Evolutionary conservation across 176 grass and related monocot genomes (phyloP).

Genomic region (Puccinellia tenuiflora): DNA sequence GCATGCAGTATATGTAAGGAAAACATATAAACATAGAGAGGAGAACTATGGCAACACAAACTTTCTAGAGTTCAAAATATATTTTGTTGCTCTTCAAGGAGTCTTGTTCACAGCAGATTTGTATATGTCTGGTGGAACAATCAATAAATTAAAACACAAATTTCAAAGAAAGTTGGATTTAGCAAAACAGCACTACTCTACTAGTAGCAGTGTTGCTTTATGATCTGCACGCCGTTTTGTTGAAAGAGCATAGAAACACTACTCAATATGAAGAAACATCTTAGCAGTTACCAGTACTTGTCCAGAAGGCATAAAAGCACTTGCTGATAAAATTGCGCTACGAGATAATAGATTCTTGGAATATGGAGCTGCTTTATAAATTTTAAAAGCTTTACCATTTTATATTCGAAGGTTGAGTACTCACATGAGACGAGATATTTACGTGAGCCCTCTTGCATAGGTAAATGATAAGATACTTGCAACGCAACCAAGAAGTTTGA

Average conservation of each 20-base stretch:
- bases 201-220: not conserved
- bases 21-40: not conserved
- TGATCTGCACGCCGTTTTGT: not conserved
- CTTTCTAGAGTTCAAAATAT: not conserved
- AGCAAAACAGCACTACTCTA: not conserved
- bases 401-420: not conserved
- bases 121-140: not conserved
- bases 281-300: not conserved
- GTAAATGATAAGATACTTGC: not conserved
- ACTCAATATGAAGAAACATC: not conserved
- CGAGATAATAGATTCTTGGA: too few relatives aligned
- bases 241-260: conserved; percentile 2
- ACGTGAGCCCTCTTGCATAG: not conserved
- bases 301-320: not conserved
- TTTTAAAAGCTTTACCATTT: not conserved
- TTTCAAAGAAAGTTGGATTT: not conserved
- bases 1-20: not conserved
- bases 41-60: conserved; percentile 17
- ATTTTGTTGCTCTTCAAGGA: not conserved
- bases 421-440: not conserved
- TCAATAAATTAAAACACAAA: not conserved
- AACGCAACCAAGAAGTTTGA: not conserved
- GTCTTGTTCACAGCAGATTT: not conserved
- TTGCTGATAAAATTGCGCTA: not conserved
- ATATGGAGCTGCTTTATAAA: not conserved